phyloP scores from a whole-genome alignment of 2,329 filamentous ascomycete genomes.

The Aspergillus quadrilineatus region DNA sequence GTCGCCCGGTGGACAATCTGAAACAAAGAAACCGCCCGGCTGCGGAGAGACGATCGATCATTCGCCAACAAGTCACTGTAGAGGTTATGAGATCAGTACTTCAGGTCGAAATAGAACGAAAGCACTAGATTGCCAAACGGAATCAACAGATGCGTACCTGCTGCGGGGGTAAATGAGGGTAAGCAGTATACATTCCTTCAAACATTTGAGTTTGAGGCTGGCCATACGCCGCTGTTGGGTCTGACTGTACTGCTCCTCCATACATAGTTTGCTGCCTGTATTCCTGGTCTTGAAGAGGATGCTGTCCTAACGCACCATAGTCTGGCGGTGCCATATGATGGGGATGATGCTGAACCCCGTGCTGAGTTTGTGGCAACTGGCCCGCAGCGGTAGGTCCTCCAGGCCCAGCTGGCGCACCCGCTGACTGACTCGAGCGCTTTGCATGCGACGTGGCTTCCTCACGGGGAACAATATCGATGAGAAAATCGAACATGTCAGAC shows the following conservation, averaged over 20 bases:
- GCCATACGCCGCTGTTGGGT: slow-evolving; percentile 69
- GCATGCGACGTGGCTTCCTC: slow-evolving; percentile 86
- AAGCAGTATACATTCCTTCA: slow-evolving; percentile 77
- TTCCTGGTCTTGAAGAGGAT: slow-evolving; percentile 69
- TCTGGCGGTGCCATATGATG: slow-evolving; percentile 57
- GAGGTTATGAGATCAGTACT: too few relatives aligned
- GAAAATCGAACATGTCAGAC: slow-evolving; percentile 99
- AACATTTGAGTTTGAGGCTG: slow-evolving; percentile 77
- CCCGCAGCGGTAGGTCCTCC: slow-evolving; percentile 32
- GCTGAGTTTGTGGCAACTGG: slow-evolving; percentile 45
- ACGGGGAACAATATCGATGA: slow-evolving; percentile 96
- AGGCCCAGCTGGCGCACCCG: slow-evolving; percentile 51
- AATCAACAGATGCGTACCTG: slow-evolving; percentile 56
- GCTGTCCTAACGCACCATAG: slow-evolving; percentile 61
- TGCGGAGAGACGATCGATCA: not conserved
- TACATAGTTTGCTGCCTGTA: slow-evolving; percentile 85
- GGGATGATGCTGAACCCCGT: slow-evolving; percentile 53
- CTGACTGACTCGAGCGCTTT: slow-evolving; percentile 64
- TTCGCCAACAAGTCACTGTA: not conserved
- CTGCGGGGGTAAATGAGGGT: slow-evolving; percentile 76
- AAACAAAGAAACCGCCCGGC: too few relatives aligned
- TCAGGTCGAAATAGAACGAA: too few relatives aligned
- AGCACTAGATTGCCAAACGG: too few relatives aligned
- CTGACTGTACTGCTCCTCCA: slow-evolving; percentile 71
- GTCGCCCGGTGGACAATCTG: not conserved